Base-by-base conservation (phyloP, 345 rosid species). In the rapeseed (Brassica napus) region DNA sequence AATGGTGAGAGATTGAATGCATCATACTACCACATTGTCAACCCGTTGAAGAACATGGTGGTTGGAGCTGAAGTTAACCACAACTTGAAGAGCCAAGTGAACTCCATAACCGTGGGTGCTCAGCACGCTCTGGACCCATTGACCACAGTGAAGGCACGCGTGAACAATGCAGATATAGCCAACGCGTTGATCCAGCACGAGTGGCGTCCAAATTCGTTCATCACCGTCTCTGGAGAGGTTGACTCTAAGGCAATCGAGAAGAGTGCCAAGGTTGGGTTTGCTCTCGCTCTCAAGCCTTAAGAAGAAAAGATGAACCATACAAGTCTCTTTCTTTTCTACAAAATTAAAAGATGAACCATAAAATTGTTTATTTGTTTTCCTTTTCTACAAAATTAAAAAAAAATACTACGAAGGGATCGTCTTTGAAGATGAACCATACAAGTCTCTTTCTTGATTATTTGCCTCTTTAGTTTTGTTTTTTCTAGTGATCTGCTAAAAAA, bases 61-160 rank as follows among this genome's bases (percentile, higher is more conserved):
- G 99, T 96, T 49, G 98, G 99, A 23, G 99, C 98, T 0, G 99
- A 96, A 91, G 86, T 96, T 60, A 86, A 74, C 73, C 99, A 90
- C 77, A 87, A 86, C 88, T 90, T 93, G 72, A 81, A 98, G 11
- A 90, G 78, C 86, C 89, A 93, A 1, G 97, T 92, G 76, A 96
- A 93, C 83, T 79, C 92, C 1, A 83, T 96, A 57, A 92, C 94
- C 4, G 76, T 96, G 0, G 99, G 99, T 12, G 88, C 97, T 6
- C 98, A 96, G 79, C 92, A 96, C 49, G 88, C 94, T 0, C 86
- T 93, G 26, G 99, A 96, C 83, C 97, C 97, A 5, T 81, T 93
- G 89, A 93, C 99, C 64, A 63, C 82, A 0, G 87, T 96, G 83
- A 96, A 96, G 94, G 91, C 95, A 55, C 90, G 98, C 5, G 85